phyloP scores from a whole-genome alignment of 2,329 filamentous ascomycete species.

The Ophiostoma pallidulum region DNA sequence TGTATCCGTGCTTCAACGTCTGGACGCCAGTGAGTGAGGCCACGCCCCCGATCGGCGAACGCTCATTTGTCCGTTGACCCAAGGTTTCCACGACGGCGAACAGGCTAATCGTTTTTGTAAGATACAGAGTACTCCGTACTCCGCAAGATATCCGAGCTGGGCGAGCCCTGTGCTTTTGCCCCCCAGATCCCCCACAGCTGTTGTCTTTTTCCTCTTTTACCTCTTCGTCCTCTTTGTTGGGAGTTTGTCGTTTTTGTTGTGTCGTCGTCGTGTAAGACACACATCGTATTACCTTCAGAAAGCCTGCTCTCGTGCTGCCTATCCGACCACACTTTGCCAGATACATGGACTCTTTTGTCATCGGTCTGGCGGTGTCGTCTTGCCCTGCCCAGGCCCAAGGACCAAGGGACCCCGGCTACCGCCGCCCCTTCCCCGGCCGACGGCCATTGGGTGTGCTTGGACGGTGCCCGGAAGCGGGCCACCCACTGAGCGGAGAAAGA shows the following conservation, averaged over 20 bases:
- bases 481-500: not conserved
- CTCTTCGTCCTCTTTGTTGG: not conserved
- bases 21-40: not conserved
- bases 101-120: too few species aligned
- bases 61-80: constrained; percentile 6
- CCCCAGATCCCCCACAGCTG: too few species aligned
- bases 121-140: too few species aligned
- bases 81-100: too few species aligned
- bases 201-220: not conserved
- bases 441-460: not conserved
- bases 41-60: constrained; percentile 9
- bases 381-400: too few species aligned
- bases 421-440: not conserved
- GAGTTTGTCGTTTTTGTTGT: not conserved
- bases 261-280: too few species aligned
- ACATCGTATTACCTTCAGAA: too few species aligned
- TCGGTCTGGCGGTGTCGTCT: not conserved
- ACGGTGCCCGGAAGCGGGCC: not conserved
- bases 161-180: too few species aligned
- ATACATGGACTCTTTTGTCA: not conserved
- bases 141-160: too few species aligned
- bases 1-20: too few species aligned
- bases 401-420: not conserved
- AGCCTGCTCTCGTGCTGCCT: too few species aligned
- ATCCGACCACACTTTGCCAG: too few species aligned